Conservation (phyloP, 768 basidiomycete species). For the Termitomyces bulborhizus region DNA sequence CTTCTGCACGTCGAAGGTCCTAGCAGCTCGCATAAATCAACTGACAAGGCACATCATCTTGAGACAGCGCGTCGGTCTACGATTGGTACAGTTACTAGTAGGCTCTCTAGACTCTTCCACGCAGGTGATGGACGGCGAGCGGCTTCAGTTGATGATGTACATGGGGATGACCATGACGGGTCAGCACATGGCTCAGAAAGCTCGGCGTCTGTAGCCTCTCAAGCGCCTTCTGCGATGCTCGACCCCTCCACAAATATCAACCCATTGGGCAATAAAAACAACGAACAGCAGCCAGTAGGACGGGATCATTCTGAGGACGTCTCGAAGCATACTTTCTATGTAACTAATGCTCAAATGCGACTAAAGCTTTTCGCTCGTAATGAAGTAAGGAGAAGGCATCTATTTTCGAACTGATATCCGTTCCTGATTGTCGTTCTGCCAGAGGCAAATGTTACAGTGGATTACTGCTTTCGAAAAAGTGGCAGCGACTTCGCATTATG, state of each 20-base stretch:
- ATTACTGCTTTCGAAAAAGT: conserved; percentile 86
- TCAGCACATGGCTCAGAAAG: conserved; percentile 17
- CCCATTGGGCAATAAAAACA: conserved; percentile 32
- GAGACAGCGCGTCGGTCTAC: conserved; percentile 30
- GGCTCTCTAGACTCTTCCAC: conserved; percentile 41
- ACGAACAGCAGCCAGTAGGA: conserved; percentile 14
- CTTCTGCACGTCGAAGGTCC: conserved; percentile 39
- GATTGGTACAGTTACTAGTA: conserved; percentile 43
- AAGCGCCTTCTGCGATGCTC: conserved; percentile 51
- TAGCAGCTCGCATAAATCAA: conserved; percentile 6
- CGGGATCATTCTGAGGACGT: conserved; percentile 38
- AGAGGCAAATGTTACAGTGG: conserved; percentile 97
- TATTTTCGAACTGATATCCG: not conserved
- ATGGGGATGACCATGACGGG: conserved; percentile 1
- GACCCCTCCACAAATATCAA: conserved; percentile 78
- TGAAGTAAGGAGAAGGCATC: conserved; percentile 44
- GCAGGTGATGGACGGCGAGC: conserved; percentile 17
- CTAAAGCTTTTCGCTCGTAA: conserved; percentile 84
- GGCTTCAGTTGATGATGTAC: conserved; percentile 10
- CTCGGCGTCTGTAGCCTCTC: conserved; percentile 26
- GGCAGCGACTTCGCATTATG: conserved; percentile 71
- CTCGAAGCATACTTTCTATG: conserved; percentile 91
- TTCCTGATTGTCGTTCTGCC: conserved; percentile 3
- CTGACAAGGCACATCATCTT: conserved; percentile 6
- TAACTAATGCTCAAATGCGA: conserved; percentile 85